Evolutionary conservation across 305 asterid genomes (phyloP), one percentile per base, ranked within the genome.

Genomic region (Rubia tinctorum): DNA sequence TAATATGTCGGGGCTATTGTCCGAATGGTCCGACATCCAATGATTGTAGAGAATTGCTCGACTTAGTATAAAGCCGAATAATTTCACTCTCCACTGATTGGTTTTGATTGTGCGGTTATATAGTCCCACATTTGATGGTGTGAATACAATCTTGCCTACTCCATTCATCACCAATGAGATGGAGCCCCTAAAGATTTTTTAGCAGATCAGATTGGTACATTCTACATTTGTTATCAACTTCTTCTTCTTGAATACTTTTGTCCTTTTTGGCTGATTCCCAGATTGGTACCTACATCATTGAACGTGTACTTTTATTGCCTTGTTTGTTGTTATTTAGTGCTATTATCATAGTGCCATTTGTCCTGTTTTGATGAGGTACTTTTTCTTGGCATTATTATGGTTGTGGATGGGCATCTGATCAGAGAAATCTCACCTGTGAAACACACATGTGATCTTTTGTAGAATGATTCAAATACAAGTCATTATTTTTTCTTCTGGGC

Each of bases 361-460:
- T 51, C 58, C 9, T 51, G 20, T 51, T 15, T 5, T 5, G 6
- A 15, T 51, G 58, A 15, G 58, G 59, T 53, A 53, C 59, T 17
- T 22, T 17, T 51, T 51, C 22, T 53, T 53, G 59, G 23, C 59
- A 17, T 17, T 53, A 18, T 53, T 53, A 18, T 53, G 22, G 22
- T 17, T 53, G 59, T 18, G 59, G 59, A 53, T 53, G 59, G 59
- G 59, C 59, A 53, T 53, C 59, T 53, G 59, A 53, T 53, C 59
- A 53, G 59, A 53, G 59, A 53, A 53, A 53, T 53, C 59, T 53
- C 59, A 53, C 55, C 55, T 49, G 55, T 49, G 55, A 13, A 5
- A 15, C n/a, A 47, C 55, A 14, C 59, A 17, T 53, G 10, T 53
- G 20, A 51, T 53, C 59, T 18, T 53, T 53, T 17, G 20, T 53